Conservation (phyloP, 2,329 filamentous ascomycete species). For the Pseudogymnoascus sp. region DNA sequence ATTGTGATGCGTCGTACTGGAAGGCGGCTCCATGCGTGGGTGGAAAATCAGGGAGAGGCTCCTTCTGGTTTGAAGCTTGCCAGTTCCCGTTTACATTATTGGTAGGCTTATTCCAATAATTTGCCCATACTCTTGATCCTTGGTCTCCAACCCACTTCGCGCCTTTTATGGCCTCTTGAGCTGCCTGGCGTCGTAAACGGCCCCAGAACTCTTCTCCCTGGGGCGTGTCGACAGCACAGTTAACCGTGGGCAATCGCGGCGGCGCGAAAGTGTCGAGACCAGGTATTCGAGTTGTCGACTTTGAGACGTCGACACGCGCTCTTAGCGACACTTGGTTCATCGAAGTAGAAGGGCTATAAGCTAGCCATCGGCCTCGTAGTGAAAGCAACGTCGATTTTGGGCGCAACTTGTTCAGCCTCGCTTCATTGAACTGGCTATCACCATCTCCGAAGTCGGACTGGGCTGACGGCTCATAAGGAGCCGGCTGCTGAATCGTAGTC, state of each 20-base stretch:
- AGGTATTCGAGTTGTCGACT: slow-evolving; percentile 45
- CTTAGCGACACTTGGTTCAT: slow-evolving; percentile 64
- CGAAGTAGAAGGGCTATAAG: slow-evolving; percentile 63
- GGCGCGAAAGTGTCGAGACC: slow-evolving; percentile 55
- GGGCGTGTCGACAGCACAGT: slow-evolving; percentile 64
- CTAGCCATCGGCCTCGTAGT: slow-evolving; percentile 67
- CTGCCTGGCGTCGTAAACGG: slow-evolving; percentile 70
- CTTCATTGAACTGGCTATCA: slow-evolving; percentile 35
- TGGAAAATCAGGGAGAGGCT: slow-evolving; percentile 50
- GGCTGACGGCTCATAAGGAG: slow-evolving; percentile 32
- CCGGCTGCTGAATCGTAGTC: slow-evolving; percentile 69
- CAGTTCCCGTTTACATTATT: slow-evolving; percentile 27
- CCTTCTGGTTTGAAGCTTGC: slow-evolving; percentile 20
- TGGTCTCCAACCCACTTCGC: slow-evolving; percentile 73
- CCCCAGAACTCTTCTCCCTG: slow-evolving; percentile 66
- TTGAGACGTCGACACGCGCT: slow-evolving; percentile 53
- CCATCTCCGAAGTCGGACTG: slow-evolving; percentile 19
- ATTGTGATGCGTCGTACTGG: slow-evolving; percentile 40
- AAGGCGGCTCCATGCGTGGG: slow-evolving; percentile 64
- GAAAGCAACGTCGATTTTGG: slow-evolving; percentile 53
- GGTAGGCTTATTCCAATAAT: slow-evolving; percentile 63
- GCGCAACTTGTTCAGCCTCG: slow-evolving; percentile 17
- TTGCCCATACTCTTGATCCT: slow-evolving; percentile 69
- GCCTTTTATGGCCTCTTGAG: slow-evolving; percentile 68
- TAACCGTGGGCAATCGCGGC: slow-evolving; percentile 60